A percentile compares a stretch with the other conserved stretches of the same genome.
Evolutionary conservation across 352 stramenopile species (phyloP).

Genomic region (Elongisporangium anandrum): DNA sequence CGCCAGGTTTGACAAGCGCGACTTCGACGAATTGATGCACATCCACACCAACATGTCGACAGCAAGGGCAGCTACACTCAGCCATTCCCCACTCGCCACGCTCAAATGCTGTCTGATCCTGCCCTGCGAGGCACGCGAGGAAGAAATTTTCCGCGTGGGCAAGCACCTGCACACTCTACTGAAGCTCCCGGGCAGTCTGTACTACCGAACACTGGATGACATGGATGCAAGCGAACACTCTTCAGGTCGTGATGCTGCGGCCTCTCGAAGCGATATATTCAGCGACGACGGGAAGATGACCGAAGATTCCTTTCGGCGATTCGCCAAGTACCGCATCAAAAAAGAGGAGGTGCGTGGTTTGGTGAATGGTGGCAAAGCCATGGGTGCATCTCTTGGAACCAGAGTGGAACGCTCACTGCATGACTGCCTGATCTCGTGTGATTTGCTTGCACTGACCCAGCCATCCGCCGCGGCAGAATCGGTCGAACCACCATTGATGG

Average conservation of each 20-base stretch:
- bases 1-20: slow-evolving; percentile 43
- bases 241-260: background rate
- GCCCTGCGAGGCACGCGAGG: slow-evolving; percentile 42
- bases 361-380: background rate
- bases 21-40: slow-evolving; percentile 81
- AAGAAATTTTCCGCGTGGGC: slow-evolving; percentile 73
- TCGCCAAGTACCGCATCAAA: slow-evolving; percentile 60
- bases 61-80: slow-evolving; percentile 24
- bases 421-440: background rate
- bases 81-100: slow-evolving; percentile 27
- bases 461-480: background rate
- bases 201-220: slow-evolving; percentile 44
- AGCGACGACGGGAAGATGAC: slow-evolving; percentile 54
- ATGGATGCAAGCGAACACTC: background rate
- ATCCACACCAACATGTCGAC: slow-evolving; percentile 43
- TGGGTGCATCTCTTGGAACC: background rate
- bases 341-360: slow-evolving; percentile 41
- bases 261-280: slow-evolving; percentile 19
- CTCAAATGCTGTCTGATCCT: slow-evolving; percentile 72
- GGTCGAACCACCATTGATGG: background rate
- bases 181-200: slow-evolving; percentile 60
- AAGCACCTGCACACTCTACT: slow-evolving; percentile 64
- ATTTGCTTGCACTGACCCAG: background rate
- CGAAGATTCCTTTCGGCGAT: slow-evolving; percentile 65
- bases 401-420: background rate